Evolutionary conservation across 2,329 filamentous ascomycete species (phyloP).

Genomic region (Ceratocystis harringtonii): DNA sequence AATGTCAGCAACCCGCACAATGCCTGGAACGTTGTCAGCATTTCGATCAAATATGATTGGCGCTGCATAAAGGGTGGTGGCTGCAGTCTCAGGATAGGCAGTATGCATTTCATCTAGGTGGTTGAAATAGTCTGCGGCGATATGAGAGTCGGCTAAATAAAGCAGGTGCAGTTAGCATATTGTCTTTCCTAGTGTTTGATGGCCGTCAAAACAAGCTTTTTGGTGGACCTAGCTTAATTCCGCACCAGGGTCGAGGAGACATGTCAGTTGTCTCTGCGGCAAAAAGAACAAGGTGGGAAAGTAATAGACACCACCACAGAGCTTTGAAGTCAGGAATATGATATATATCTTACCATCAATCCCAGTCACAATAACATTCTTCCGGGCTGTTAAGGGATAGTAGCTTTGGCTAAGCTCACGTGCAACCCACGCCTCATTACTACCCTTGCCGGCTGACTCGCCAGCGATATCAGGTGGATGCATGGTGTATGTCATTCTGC

Average conservation of each 20-base stretch:
- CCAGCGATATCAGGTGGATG: slow-evolving; percentile 51
- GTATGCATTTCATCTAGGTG: slow-evolving; percentile 49
- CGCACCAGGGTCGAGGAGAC: neutral
- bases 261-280: neutral
- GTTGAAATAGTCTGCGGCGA: slow-evolving; percentile 52
- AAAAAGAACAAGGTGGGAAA: neutral
- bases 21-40: slow-evolving; percentile 48
- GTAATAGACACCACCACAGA: neutral
- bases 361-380: slow-evolving; percentile 52
- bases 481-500: slow-evolving; percentile 50
- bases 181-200: no score
- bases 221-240: neutral
- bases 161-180: slow-evolving; percentile 5
- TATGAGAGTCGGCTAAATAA: slow-evolving; percentile 50
- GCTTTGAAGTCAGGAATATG: neutral
- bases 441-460: slow-evolving; percentile 59
- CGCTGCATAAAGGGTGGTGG: slow-evolving; percentile 50
- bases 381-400: slow-evolving; percentile 37
- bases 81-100: slow-evolving; percentile 41
- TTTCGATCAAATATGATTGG: slow-evolving; percentile 64
- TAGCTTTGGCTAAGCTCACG: slow-evolving; percentile 44
- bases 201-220: neutral
- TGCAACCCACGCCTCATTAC: slow-evolving; percentile 58
- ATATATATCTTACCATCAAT: slow-evolving; percentile 49
- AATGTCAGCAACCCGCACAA: slow-evolving; percentile 57